phyloP scores from a whole-genome alignment of 2,329 filamentous ascomycete species.

The Aspergillus terreus region DNA sequence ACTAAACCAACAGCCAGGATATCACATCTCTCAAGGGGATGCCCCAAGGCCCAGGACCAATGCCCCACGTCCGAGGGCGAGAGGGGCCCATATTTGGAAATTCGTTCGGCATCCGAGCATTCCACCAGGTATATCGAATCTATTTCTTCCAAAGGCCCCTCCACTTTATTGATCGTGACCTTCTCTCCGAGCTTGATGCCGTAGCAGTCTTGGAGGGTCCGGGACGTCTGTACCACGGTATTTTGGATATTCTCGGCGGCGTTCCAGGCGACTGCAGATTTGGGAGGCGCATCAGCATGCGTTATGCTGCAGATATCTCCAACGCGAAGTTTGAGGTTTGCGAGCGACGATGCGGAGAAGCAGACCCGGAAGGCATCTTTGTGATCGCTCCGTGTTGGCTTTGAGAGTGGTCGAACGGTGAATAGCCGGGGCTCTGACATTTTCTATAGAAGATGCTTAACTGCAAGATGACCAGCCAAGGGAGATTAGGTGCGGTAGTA shows the following conservation, averaged over 20 bases:
- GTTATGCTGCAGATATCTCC: conserved; percentile 54
- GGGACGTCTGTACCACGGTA: conserved; percentile 68
- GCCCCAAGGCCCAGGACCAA: conserved; percentile 49
- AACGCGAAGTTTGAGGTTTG: conserved; percentile 52
- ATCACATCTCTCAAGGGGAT: conserved; percentile 54
- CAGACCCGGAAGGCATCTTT: conserved; percentile 59
- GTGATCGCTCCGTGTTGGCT: conserved; percentile 44
- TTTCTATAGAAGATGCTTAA: conserved; percentile 1
- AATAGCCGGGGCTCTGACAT: conserved; percentile 44
- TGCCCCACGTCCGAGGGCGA: conserved; percentile 34
- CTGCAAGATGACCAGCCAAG: background rate
- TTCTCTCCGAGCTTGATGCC: conserved; percentile 69
- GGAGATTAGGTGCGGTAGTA: too few species aligned
- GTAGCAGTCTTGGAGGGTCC: conserved; percentile 68
- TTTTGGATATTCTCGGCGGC: conserved; percentile 61
- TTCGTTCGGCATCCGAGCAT: conserved; percentile 43
- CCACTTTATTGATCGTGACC: conserved; percentile 57
- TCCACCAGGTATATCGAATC: conserved; percentile 60
- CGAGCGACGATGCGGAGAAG: conserved; percentile 54
- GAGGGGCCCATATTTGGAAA: conserved; percentile 34
- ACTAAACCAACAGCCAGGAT: conserved; percentile 66
- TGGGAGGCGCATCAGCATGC: conserved; percentile 37
- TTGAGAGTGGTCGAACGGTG: conserved; percentile 53
- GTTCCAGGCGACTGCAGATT: conserved; percentile 61
- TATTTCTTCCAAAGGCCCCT: conserved; percentile 51